These are phyloP conservation scores for Exophiala spinifera DNA, from an alignment of 2,329 filamentous ascomycete species.

Conservation along the genomic window DNA sequence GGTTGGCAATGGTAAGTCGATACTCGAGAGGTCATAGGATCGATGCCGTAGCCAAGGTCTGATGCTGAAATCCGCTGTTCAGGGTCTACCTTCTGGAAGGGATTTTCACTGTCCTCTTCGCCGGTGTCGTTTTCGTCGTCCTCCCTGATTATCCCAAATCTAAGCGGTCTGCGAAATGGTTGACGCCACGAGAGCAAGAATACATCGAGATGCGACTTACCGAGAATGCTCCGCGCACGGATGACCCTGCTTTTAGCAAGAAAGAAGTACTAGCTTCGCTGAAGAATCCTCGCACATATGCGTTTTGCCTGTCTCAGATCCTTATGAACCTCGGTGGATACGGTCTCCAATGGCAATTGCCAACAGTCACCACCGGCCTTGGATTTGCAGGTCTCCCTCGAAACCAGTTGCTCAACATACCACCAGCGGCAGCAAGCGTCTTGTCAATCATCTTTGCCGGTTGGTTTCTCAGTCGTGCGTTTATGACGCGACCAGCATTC, in stretches of 20 bases:
- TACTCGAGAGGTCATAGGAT: neutral
- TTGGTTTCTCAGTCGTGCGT: conserved; percentile 41
- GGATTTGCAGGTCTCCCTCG: conserved; percentile 43
- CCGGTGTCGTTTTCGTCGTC: conserved; percentile 37
- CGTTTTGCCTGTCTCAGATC: conserved; percentile 48
- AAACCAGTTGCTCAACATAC: conserved; percentile 49
- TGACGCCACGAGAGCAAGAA: conserved; percentile 46
- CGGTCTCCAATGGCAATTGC: conserved; percentile 45
- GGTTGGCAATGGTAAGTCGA: conserved; percentile 28
- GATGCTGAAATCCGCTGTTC: conserved; percentile 1
- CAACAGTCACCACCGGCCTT: conserved; percentile 41
- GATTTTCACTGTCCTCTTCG: conserved; percentile 42
- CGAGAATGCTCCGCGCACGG: conserved; percentile 41
- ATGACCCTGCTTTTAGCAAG: conserved; percentile 41
- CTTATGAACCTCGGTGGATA: conserved; percentile 47
- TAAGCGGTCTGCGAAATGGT: conserved; percentile 43
- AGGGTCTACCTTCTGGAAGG: conserved; percentile 48
- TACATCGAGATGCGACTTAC: conserved; percentile 49
- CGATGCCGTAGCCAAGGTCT: neutral
- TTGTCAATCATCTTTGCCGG: conserved; percentile 40
- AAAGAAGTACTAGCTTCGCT: conserved; percentile 40
- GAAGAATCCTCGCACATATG: conserved; percentile 43
- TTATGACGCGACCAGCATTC: conserved; percentile 40
- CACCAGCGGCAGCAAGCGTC: conserved; percentile 43
- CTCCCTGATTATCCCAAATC: conserved; percentile 48